phyloP scores from a whole-genome alignment of 352 stramenopile species.

The Phytophthora cryptogea region DNA sequence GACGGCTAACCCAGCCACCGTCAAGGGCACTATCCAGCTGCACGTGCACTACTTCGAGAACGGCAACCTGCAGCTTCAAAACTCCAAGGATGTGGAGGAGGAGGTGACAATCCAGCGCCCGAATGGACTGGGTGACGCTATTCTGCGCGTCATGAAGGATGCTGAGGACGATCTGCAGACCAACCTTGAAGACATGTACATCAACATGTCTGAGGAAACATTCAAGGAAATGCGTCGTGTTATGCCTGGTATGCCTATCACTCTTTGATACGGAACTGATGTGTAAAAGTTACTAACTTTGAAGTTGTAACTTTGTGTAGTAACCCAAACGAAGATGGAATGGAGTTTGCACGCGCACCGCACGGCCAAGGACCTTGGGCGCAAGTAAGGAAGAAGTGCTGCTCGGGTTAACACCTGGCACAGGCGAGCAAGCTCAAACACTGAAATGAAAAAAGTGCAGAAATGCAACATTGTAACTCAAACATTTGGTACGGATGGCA shows the following conservation, averaged over 20 bases:
- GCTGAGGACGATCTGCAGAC: slow-evolving; percentile 87
- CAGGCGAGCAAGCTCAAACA: slow-evolving; percentile 12
- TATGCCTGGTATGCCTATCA: slow-evolving; percentile 74
- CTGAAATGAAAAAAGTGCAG: slow-evolving; percentile 14
- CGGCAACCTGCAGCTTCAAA: slow-evolving; percentile 94
- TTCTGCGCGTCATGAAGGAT: slow-evolving; percentile 78
- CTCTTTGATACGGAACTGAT: neutral
- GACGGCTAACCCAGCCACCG: slow-evolving; percentile 42
- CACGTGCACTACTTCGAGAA: slow-evolving; percentile 97
- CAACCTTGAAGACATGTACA: slow-evolving; percentile 94
- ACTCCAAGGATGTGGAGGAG: slow-evolving; percentile 69
- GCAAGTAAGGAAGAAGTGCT: slow-evolving; percentile 51
- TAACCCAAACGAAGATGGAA: slow-evolving; percentile 90
- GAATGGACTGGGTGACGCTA: slow-evolving; percentile 59
- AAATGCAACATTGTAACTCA: slow-evolving; percentile 12
- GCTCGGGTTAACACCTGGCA: neutral
- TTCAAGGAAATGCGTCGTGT: slow-evolving; percentile 95
- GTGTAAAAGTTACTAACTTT: too few relatives aligned
- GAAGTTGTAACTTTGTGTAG: slow-evolving; percentile 34
- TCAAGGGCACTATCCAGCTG: slow-evolving; percentile 76
- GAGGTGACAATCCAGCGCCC: slow-evolving; percentile 47
- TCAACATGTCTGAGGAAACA: slow-evolving; percentile 94
- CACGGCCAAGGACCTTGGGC: slow-evolving; percentile 72
- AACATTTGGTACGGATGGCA: slow-evolving; percentile 2
- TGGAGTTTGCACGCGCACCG: slow-evolving; percentile 86